These are phyloP conservation scores for Chytridium lagenaria DNA, from an alignment of 371 early-diverging fungal genomes.

Conservation along the genomic window DNA sequence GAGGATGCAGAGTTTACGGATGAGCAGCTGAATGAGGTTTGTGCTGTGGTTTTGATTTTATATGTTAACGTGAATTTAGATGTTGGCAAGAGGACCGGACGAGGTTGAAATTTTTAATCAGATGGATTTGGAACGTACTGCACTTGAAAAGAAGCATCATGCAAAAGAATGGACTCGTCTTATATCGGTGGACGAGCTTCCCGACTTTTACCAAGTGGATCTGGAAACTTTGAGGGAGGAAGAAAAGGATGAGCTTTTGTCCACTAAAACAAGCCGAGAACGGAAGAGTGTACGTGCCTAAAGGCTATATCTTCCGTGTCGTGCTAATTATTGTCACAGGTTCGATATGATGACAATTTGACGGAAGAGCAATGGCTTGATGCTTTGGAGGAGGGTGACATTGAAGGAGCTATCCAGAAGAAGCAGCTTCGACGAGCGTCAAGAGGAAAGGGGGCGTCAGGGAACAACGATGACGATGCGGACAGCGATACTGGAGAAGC, in stretches of 20 bases:
- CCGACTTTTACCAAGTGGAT: conserved; percentile 77
- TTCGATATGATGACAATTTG: conserved; percentile 90
- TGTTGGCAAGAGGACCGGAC: conserved; percentile 68
- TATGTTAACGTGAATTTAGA: conserved; percentile 14
- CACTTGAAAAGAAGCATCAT: conserved; percentile 43
- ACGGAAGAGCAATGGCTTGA: conserved; percentile 93
- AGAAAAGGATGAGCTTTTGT: conserved; percentile 55
- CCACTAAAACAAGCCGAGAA: conserved; percentile 69
- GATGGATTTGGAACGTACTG: conserved; percentile 73
- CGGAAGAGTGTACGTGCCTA: conserved; percentile 50
- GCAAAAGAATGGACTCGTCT: conserved; percentile 69
- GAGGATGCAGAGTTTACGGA: conserved; percentile 81
- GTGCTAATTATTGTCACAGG: conserved; percentile 35
- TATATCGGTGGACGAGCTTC: conserved; percentile 86
- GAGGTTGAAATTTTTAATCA: conserved; percentile 73
- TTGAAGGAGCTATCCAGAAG: conserved; percentile 44
- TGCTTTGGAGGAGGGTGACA: conserved; percentile 63
- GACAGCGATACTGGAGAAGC: conserved; percentile 17
- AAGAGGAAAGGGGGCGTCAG: not conserved
- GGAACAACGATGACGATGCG: conserved; percentile 13
- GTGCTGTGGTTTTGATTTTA: not conserved
- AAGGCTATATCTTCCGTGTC: not conserved
- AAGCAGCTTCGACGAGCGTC: conserved; percentile 7
- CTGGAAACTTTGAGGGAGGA: conserved; percentile 31
- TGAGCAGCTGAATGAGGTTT: conserved; percentile 88